Evolutionary conservation across 768 basidiomycete genomes (phyloP), one percentile per base, ranked within the genome.

Genomic region (Lactarius sanguifluus): DNA sequence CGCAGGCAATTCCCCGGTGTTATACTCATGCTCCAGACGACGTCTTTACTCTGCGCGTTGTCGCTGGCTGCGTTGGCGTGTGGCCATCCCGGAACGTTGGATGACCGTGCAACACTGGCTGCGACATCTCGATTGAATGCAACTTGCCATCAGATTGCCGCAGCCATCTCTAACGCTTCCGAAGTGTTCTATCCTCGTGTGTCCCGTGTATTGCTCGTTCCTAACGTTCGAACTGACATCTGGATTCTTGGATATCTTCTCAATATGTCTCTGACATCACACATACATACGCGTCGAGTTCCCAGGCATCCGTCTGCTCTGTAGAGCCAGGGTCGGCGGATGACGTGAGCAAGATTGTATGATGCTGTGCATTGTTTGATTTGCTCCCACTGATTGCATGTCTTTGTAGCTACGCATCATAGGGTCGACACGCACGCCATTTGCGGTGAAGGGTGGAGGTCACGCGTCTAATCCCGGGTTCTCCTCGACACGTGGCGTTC

Each of bases 361-460:
- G 69, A 12, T 40, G 47, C 23, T 50, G 47, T 50, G 47, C 47
- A 50, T 25, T 20, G 23, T 25, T 50, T 6, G 23, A n/a, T 50
- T 50, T 50, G 12, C n/a, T 50, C 47, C 2, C 12, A 13, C 9
- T 47, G 4, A 50, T 23, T 13, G 10, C 47, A 5, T 12, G 12
- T 50, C 47, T 12, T 50, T 13, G 47, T 50, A 50, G 47, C 47
- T 50, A 13, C 47, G 23, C 5, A 50, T 50, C 4, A 50, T 50
- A 23, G 47, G 47, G n/a, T 23, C 47, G 47, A 50, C n/a, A 4
- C 47, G 47, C 23, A 50, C 23, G 23, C 47, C 47, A 13, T 50
- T 50, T 59, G 58, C 58, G 10, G 62, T 67, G 38, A 73, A 73
- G 62, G 67, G 71, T 47, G 72, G 72, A 9, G 72, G 72, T 25